A percentile compares a stretch with the other conserved stretches of the same genome.
phyloP scores from a whole-genome alignment of 257 asterid species.

The Voacanga thouarsii region DNA sequence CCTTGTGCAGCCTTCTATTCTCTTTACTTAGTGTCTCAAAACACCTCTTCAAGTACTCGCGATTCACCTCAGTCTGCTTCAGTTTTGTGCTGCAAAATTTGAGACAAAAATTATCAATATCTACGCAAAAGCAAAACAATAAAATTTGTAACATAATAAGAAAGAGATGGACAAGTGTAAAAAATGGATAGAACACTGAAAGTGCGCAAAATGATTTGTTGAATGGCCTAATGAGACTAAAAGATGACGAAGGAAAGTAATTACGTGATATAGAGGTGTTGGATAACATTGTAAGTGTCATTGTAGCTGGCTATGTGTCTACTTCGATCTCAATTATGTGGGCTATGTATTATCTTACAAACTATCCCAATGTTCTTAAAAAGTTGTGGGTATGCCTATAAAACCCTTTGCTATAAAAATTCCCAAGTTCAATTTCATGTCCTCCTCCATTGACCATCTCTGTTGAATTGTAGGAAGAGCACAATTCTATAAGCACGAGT shows the following conservation, averaged over 20 bases:
- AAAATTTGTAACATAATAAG: background rate
- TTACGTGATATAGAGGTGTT: constrained; percentile 21
- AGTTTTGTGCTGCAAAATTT: constrained; percentile 59
- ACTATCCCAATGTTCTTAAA: constrained; percentile 7
- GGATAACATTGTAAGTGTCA: constrained; percentile 25
- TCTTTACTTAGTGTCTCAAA: constrained; percentile 71
- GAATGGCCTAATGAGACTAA: constrained; percentile 11
- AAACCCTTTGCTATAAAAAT: background rate
- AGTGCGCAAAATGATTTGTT: constrained; percentile 8
- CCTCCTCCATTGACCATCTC: background rate
- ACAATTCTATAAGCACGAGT: constrained; percentile 31
- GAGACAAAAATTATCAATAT: too few species aligned
- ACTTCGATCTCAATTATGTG: constrained; percentile 26
- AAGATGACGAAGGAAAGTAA: constrained; percentile 22
- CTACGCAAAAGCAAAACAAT: background rate
- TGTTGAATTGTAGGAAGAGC: constrained; percentile 44
- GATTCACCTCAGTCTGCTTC: constrained; percentile 89
- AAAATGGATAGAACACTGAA: background rate
- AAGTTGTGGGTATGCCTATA: background rate
- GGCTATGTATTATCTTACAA: constrained; percentile 25
- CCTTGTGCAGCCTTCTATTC: constrained; percentile 69
- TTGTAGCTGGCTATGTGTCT: constrained; percentile 25
- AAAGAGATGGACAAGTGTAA: constrained; percentile 49
- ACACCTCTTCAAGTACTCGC: constrained; percentile 79
- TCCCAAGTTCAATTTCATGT: background rate